phyloP scores from a whole-genome alignment of 2,329 filamentous ascomycete genomes.

The Penicillium sclerotigenum region DNA sequence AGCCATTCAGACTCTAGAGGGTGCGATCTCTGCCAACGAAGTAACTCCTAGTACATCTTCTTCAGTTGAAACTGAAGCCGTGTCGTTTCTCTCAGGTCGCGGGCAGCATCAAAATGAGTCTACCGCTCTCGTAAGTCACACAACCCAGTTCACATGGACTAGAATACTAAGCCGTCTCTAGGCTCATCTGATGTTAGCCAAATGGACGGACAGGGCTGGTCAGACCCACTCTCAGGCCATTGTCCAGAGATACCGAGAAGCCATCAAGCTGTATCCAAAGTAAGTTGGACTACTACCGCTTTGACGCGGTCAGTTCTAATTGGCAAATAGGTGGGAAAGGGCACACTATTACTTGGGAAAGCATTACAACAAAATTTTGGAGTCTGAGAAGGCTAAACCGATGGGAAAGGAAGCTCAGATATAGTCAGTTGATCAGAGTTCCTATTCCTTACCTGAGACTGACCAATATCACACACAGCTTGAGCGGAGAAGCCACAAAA shows the following conservation, averaged over 20 bases:
- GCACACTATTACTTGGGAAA: constrained; percentile 95
- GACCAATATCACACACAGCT: constrained; percentile 32
- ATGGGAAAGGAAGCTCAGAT: constrained; percentile 72
- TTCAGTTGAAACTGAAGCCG: constrained; percentile 33
- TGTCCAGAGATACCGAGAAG: constrained; percentile 76
- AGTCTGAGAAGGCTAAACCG: constrained; percentile 77
- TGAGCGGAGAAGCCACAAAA: constrained; percentile 80
- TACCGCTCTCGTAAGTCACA: constrained; percentile 40
- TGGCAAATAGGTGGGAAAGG: constrained; percentile 75
- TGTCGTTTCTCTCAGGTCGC: constrained; percentile 39
- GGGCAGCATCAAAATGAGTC: constrained; percentile 52
- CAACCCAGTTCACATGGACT: neutral
- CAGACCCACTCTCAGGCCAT: constrained; percentile 82
- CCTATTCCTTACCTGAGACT: constrained; percentile 20
- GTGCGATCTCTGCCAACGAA: constrained; percentile 77
- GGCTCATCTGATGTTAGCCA: constrained; percentile 80
- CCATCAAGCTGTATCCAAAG: constrained; percentile 48
- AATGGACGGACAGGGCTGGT: constrained; percentile 94
- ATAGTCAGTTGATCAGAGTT: constrained; percentile 45
- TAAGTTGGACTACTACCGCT: constrained; percentile 5
- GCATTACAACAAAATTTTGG: constrained; percentile 93
- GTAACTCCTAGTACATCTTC: constrained; percentile 55
- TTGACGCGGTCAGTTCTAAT: neutral
- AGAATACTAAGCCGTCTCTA: constrained; percentile 43
- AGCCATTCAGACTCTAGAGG: constrained; percentile 85